Base-by-base conservation (phyloP, 225 moss, liverwort and hornwort species). In the Climacium dendroides region DNA sequence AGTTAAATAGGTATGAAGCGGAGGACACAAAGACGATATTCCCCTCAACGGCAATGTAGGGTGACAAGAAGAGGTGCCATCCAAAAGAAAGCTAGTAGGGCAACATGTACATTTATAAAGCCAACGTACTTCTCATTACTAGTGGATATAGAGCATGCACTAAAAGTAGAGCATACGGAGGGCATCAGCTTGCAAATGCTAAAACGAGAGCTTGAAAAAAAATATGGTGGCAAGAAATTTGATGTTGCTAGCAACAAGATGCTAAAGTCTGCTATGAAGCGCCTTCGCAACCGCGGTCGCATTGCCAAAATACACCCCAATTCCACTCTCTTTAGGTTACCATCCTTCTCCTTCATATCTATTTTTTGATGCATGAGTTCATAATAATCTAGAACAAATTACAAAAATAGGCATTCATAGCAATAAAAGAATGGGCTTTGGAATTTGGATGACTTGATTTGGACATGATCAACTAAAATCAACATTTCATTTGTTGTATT, bases 101-200 rank as follows among this genome's bases (percentile, higher is more conserved):
- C 16, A 16, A 55, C 6, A n/a, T 0, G 1, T n/a, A n/a, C 0
- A 55, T 3, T 43, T 48, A 7, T 19, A 20, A 80, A 78, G 41
- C 90, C 88, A 1, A 88, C 90, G 0, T 92, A 92, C 85, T 90
- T 92, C 47, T 88, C 88, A 19, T 39, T 90, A 7, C 26, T 92
- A 17, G 55, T 20, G 1, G 92, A 92, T 34, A 78, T 86, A 41
- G 92, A 88, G 60, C 58, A 85, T 0, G 84, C 63, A 1, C 84
- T 92, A 6, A 87, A 87, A 73, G 55, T 84, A 28, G 71, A 90
- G 9, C 82, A 90, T n/a, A 54, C 5, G 20, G 65, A 88, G 26
- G 92, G 92, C 14, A 81, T 78, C 7, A 90, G 88, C 81, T 20
- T 90, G 48, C 71, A 72, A n/a, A 90, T 22, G 72, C 77, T 92